These are phyloP conservation scores for Vaccinium corymbosum DNA, from an alignment of 148 eudicot genomes.

Conservation along the genomic window DNA sequence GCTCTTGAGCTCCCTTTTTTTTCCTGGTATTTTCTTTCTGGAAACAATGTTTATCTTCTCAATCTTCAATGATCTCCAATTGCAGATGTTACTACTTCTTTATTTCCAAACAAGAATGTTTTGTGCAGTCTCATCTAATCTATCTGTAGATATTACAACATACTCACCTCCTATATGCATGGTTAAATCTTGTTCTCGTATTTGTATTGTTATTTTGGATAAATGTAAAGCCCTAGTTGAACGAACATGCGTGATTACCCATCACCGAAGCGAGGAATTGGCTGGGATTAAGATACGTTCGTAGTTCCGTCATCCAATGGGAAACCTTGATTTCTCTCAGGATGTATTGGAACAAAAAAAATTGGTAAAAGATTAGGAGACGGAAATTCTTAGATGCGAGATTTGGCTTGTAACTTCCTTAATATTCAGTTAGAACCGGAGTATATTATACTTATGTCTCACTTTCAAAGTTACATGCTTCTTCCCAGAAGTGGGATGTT, in stretches of 20 bases:
- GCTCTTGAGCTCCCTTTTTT: not conserved
- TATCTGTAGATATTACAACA: not conserved
- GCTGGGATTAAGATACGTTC: not conserved
- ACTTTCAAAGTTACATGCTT: constrained; percentile 39
- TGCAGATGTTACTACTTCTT: not conserved
- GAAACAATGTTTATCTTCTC: not conserved
- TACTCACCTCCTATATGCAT: not conserved
- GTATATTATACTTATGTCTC: constrained; percentile 41
- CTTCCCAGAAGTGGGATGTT: constrained; percentile 36
- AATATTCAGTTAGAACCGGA: constrained; percentile 36
- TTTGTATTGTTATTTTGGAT: too few relatives aligned
- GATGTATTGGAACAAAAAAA: not conserved
- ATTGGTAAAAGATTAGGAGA: not conserved
- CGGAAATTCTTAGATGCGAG: constrained; percentile 31
- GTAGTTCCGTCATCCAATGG: not conserved
- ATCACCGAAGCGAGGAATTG: not conserved
- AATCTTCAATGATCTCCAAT: not conserved
- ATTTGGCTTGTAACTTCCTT: constrained; percentile 40
- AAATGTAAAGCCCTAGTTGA: not conserved
- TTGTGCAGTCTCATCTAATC: not conserved
- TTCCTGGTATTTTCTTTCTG: not conserved
- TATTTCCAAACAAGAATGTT: not conserved
- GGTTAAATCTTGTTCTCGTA: not conserved
- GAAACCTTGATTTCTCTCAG: not conserved
- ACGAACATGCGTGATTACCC: not conserved